Conservation (phyloP, 371 early-diverging fungal species). For the Mortierella sp. region DNA sequence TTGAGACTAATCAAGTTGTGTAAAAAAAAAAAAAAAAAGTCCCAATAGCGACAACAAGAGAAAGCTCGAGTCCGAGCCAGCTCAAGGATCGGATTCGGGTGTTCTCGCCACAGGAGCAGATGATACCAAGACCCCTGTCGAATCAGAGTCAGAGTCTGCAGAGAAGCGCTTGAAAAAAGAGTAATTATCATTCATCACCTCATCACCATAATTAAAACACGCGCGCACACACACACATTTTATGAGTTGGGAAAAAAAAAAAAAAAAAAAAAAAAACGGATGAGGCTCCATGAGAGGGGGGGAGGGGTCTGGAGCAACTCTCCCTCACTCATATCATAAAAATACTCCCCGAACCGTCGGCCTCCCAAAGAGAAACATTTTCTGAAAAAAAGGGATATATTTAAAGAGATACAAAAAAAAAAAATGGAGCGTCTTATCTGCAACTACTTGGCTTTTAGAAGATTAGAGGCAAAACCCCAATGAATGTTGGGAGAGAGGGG, state of each 20-base stretch:
- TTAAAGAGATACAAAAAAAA: background rate
- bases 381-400: background rate
- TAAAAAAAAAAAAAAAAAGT: too few species aligned
- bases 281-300: too few species aligned
- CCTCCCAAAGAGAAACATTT: background rate
- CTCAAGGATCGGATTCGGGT: conserved; percentile 2
- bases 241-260: too few species aligned
- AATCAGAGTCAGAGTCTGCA: conserved; percentile 17
- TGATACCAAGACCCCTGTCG: background rate
- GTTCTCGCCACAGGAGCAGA: background rate
- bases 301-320: background rate
- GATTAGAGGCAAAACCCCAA: background rate
- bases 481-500: conserved; percentile 14
- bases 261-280: too few species aligned
- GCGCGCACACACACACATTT: too few species aligned
- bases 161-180: conserved; percentile 44
- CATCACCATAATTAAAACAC: too few species aligned
- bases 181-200: background rate
- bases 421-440: background rate
- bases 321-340: background rate
- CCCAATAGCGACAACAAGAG: conserved; percentile 35
- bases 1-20: too few species aligned
- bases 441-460: background rate
- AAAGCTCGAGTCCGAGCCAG: conserved; percentile 28
- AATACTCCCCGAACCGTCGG: too few species aligned